These are phyloP conservation scores for Suillus plorans DNA, from an alignment of 768 basidiomycete species.

Conservation along the genomic window DNA sequence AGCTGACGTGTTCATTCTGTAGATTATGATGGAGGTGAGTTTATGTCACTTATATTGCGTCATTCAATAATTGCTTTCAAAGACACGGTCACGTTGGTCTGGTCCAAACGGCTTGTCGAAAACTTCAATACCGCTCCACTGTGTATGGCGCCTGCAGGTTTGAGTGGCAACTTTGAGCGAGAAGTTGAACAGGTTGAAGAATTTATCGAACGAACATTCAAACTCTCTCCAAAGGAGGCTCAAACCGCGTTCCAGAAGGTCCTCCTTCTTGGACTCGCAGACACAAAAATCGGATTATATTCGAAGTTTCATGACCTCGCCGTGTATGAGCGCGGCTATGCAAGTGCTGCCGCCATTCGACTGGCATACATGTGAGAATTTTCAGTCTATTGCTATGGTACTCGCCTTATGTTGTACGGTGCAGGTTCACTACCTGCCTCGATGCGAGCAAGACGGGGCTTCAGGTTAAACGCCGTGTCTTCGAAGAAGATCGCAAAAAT, in stretches of 20 bases:
- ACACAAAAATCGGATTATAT: conserved; percentile 57
- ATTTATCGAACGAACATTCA: conserved; percentile 37
- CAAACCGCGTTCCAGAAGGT: conserved; percentile 44
- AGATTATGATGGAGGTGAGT: conserved; percentile 78
- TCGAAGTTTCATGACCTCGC: conserved; percentile 62
- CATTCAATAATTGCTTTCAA: background rate
- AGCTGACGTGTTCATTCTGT: conserved; percentile 1
- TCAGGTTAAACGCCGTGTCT: conserved; percentile 43
- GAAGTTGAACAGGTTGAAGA: conserved; percentile 47
- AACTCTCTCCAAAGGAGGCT: conserved; percentile 24
- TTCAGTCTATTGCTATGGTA: background rate
- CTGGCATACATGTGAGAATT: conserved; percentile 64
- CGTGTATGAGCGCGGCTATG: conserved; percentile 52
- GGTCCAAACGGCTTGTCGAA: conserved; percentile 43
- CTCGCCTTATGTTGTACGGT: background rate
- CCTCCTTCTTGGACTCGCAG: conserved; percentile 50
- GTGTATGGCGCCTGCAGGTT: conserved; percentile 38
- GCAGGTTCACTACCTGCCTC: conserved; percentile 65
- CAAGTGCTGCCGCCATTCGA: conserved; percentile 41
- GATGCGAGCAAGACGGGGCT: conserved; percentile 72
- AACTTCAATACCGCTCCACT: conserved; percentile 48
- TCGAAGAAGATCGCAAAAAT: conserved; percentile 36
- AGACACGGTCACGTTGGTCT: conserved; percentile 58
- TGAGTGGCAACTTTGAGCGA: conserved; percentile 48
- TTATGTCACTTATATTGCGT: background rate